These are phyloP conservation scores for Pestalotiopsis sp. DNA, from an alignment of 2,329 filamentous ascomycete species.

Conservation along the genomic window DNA sequence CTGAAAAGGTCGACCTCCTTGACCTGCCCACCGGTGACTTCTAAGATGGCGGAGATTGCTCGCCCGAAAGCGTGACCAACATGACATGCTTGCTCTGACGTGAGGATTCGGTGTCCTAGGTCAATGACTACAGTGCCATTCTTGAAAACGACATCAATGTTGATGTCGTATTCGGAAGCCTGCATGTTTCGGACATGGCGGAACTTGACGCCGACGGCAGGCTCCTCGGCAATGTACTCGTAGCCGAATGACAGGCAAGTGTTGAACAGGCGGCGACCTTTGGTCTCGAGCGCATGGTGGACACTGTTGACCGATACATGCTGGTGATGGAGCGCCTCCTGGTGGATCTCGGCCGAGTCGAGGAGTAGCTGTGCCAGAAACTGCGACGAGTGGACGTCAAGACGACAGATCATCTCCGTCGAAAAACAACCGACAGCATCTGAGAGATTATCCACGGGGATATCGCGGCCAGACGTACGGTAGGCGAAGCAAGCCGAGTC, in stretches of 20 bases:
- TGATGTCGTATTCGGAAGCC: conserved; percentile 50
- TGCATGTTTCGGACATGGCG: conserved; percentile 42
- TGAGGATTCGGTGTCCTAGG: conserved; percentile 47
- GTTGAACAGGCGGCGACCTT: conserved; percentile 49
- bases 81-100: conserved; percentile 46
- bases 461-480: conserved; percentile 47
- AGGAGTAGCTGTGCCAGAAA: conserved; percentile 28
- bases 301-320: conserved; percentile 49
- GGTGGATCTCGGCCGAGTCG: conserved; percentile 27
- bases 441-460: conserved; percentile 42
- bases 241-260: conserved; percentile 53
- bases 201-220: conserved; percentile 36
- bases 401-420: conserved; percentile 27
- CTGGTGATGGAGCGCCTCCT: conserved; percentile 41
- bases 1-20: conserved; percentile 56
- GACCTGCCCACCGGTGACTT: conserved; percentile 42
- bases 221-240: conserved; percentile 27
- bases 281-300: conserved; percentile 47
- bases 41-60: conserved; percentile 50
- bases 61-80: conserved; percentile 57
- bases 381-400: conserved; percentile 21
- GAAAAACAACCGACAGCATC: conserved; percentile 50
- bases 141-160: conserved; percentile 46
- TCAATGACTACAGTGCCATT: conserved; percentile 45
- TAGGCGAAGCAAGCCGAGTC: conserved; percentile 60